Evolutionary conservation across 306 rosid species (phyloP).

Genomic region (Biancaea sappan): DNA sequence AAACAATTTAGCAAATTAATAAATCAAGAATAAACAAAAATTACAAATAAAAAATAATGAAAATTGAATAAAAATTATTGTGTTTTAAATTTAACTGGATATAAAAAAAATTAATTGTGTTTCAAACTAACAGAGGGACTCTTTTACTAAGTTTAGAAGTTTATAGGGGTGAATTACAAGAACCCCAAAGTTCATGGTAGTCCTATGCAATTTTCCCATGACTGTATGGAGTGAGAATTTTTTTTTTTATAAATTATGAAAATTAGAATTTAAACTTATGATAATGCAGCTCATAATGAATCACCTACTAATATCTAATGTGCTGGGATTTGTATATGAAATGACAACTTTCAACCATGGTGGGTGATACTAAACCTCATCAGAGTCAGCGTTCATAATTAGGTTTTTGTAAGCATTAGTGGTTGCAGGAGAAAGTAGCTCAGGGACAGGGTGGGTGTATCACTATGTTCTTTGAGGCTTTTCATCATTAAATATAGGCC

Average conservation of each 20-base stretch:
- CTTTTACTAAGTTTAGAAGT: too few species aligned
- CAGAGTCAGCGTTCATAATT: slow-evolving; percentile 24
- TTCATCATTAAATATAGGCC: too few species aligned
- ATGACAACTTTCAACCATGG: slow-evolving; percentile 1
- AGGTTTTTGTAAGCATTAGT: slow-evolving; percentile 3
- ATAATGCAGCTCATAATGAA: not conserved
- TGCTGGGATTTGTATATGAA: not conserved
- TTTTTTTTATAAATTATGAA: not conserved
- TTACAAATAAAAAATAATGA: too few species aligned
- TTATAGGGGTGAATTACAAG: too few species aligned
- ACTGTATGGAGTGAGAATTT: not conserved
- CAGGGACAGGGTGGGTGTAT: not conserved
- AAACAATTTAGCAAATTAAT: too few species aligned
- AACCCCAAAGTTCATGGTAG: too few species aligned
- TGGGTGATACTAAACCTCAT: not conserved
- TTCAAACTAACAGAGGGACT: too few species aligned
- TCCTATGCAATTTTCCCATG: too few species aligned
- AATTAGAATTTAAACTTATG: not conserved
- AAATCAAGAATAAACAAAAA: too few species aligned
- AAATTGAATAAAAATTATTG: too few species aligned
- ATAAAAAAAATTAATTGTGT: too few species aligned
- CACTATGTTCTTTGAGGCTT: not conserved
- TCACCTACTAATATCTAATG: not conserved
- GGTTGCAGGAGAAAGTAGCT: not conserved
- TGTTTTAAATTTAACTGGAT: too few species aligned